Base-by-base conservation (phyloP, 2,329 filamentous ascomycete genomes). In the Microcyclospora pomicola region DNA sequence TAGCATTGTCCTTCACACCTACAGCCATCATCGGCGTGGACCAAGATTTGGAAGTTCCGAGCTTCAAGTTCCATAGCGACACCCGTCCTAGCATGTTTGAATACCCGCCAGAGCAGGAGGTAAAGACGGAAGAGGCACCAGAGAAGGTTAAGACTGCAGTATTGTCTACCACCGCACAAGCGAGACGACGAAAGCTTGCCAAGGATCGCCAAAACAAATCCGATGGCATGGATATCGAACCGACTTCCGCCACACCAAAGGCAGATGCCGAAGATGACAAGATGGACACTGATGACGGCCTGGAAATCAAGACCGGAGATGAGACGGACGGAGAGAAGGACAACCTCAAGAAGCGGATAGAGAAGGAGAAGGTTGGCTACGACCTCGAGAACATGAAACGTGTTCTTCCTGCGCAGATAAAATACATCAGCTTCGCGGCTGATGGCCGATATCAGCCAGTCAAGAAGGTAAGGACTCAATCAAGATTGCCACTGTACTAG, bases 301-400 rank as follows among this genome's bases (percentile, higher is more conserved):
- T 54, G 35, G 30, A n/a, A n/a, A 45, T 58, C 30, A 65, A 68
- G 12, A 58, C 58, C 15, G 41, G 46, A 30, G 64, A 65, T 50
- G 29, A 47, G 3, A 48, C 42, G 24, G 56, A 58, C 10, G 30
- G 30, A n/a, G 52, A 49, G 15, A 55, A 62, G 19, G 59, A 43
- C 9, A 48, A 50, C 9, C 54, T 56, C n/a, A 94, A 88, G 73
- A 94, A 92, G 73, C 92, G 91, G 70, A 67, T 69, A 0, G 86
- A 95, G 63, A 92, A 91, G 68, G 91, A 98, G 67, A 96, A 94
- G 73, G 74, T 93, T 42, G 91, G 91, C 49, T 95, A 91, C 59
- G 86, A 95, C 47, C 73, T 98, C 44, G 83, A 91, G 57, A 98
- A 98, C 68, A 92, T 98, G 85, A 92, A 82, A 38, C 76, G 91